phyloP scores from a whole-genome alignment of 768 basidiomycete genomes.

The Mycena pura region DNA sequence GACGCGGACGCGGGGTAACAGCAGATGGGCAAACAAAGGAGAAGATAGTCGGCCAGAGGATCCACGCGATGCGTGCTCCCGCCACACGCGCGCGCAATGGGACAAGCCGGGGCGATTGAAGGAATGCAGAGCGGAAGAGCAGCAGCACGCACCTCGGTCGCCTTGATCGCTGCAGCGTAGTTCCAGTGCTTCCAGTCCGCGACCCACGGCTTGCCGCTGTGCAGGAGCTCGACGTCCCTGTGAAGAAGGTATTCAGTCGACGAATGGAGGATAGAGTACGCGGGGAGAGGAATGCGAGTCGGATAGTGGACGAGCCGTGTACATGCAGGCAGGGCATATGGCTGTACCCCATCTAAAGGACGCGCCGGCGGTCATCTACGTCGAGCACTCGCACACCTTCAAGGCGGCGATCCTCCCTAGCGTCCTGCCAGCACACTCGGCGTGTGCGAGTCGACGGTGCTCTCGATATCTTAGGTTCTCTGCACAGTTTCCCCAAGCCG shows the following conservation, averaged over 20 bases:
- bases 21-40: too few relatives aligned
- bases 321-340: neutral
- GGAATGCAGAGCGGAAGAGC: neutral
- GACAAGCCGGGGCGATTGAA: neutral
- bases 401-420: too few relatives aligned
- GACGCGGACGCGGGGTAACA: too few relatives aligned
- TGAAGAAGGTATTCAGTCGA: neutral
- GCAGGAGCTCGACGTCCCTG: conserved; percentile 64
- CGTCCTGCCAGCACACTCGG: too few relatives aligned
- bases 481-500: neutral
- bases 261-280: neutral
- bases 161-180: conserved; percentile 85
- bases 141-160: conserved; percentile 66
- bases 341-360: neutral
- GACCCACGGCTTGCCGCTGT: conserved; percentile 92
- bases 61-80: too few relatives aligned
- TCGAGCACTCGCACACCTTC: neutral
- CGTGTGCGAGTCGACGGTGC: too few relatives aligned
- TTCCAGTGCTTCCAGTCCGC: conserved; percentile 90
- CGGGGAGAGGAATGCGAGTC: neutral
- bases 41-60: too few relatives aligned
- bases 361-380: too few relatives aligned
- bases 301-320: neutral
- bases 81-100: too few relatives aligned
- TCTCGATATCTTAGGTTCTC: neutral